These are phyloP conservation scores for Samsoniella hepiali DNA, from an alignment of 2,329 filamentous ascomycete genomes.

Conservation along the genomic window DNA sequence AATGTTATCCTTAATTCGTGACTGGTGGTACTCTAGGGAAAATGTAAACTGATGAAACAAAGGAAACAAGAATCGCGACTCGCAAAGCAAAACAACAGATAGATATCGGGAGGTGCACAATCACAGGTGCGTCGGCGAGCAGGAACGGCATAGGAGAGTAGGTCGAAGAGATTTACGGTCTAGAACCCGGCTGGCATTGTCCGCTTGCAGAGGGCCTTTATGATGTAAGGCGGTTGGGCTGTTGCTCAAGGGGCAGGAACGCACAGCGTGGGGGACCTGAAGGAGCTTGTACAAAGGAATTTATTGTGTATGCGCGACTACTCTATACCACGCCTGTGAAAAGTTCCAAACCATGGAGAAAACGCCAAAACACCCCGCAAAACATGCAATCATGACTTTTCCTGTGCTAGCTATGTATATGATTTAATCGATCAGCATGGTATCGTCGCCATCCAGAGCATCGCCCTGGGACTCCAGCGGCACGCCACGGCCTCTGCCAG, in stretches of 20 bases:
- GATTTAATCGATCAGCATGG: constrained; percentile 69
- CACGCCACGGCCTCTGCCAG: constrained; percentile 81
- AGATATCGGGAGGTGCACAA: background rate
- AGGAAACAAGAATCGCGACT: background rate
- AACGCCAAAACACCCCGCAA: constrained; percentile 20
- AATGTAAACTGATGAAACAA: background rate
- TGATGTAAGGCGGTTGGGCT: background rate
- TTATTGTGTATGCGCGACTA: constrained; percentile 2
- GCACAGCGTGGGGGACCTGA: background rate
- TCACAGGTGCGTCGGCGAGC: background rate
- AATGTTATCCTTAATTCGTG: accelerated
- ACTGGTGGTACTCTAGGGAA: background rate
- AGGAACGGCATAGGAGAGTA: background rate
- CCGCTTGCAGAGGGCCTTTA: background rate
- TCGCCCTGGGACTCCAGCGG: constrained; percentile 54
- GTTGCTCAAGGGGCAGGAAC: background rate
- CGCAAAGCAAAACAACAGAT: background rate
- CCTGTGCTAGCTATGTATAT: constrained; percentile 2
- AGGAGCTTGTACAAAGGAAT: constrained; percentile 10
- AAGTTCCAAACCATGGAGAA: constrained; percentile 1
- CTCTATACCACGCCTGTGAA: background rate
- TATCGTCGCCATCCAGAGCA: constrained; percentile 76
- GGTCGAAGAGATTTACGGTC: background rate
- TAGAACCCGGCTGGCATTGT: background rate
- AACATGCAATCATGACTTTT: constrained; percentile 19